phyloP scores from a whole-genome alignment of 345 rosid species.

The Corymbia maculata region DNA sequence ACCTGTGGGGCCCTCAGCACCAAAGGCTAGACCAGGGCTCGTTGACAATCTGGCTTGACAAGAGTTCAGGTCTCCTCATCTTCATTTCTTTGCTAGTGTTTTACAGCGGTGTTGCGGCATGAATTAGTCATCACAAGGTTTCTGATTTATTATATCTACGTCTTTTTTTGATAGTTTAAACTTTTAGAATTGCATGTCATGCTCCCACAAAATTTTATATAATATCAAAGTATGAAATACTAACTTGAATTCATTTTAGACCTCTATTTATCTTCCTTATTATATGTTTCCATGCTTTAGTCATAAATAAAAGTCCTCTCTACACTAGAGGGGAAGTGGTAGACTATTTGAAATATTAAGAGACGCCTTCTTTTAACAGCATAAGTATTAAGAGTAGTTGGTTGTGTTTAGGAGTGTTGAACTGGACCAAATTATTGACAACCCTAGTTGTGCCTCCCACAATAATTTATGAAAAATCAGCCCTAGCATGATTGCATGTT shows the following conservation, averaged over 20 bases:
- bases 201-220: not conserved
- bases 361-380: not conserved
- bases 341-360: not conserved
- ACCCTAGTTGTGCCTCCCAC: no score
- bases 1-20: conserved; percentile 83
- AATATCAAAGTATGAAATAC: not conserved
- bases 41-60: conserved; percentile 71
- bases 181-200: not conserved
- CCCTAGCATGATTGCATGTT: not conserved
- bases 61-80: conserved; percentile 32
- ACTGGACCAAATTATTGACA: no score
- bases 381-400: not conserved
- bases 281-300: not conserved
- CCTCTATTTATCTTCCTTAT: fast-evolving
- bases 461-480: not conserved
- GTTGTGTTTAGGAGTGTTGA: no score
- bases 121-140: not conserved
- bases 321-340: fast-evolving
- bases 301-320: not conserved
- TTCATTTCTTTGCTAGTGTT: not conserved
- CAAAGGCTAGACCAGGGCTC: conserved; percentile 52
- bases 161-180: not conserved
- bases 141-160: not conserved
- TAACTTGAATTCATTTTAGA: fast-evolving
- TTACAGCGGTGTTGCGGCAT: not conserved